These are phyloP conservation scores for Coemansia sp. DNA, from an alignment of 192 early-diverging fungal genomes.

Conservation along the genomic window DNA sequence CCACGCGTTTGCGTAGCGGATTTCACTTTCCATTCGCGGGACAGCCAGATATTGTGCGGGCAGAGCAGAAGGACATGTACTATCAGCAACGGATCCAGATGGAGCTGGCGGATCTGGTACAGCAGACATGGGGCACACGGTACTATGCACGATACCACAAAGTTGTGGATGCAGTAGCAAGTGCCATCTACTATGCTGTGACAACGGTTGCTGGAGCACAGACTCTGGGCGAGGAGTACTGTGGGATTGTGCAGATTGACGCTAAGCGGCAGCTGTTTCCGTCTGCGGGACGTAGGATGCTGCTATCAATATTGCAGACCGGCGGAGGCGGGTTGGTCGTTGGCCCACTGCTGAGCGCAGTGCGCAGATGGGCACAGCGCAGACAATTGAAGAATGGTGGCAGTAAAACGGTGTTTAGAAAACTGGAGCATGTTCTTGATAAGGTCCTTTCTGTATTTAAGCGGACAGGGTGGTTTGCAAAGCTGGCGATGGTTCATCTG, in stretches of 20 bases:
- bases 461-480: conserved; percentile 8
- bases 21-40: conserved; percentile 68
- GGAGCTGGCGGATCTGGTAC: conserved; percentile 63
- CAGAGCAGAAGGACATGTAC: conserved; percentile 87
- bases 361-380: conserved; percentile 29
- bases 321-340: conserved; percentile 13
- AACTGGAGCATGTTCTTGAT: conserved; percentile 9
- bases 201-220: conserved; percentile 73
- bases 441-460: conserved; percentile 9
- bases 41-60: conserved; percentile 83
- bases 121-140: conserved; percentile 63
- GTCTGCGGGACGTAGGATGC: conserved; percentile 32
- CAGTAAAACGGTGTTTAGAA: neutral
- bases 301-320: conserved; percentile 42
- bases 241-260: conserved; percentile 77
- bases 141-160: conserved; percentile 62
- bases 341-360: conserved; percentile 8
- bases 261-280: conserved; percentile 55
- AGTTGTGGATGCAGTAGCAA: conserved; percentile 61
- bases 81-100: conserved; percentile 69
- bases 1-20: conserved; percentile 5
- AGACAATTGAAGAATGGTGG: conserved; percentile 5
- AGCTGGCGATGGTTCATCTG: conserved; percentile 65
- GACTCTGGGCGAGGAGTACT: conserved; percentile 96
- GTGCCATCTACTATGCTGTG: conserved; percentile 71